Base-by-base conservation (phyloP, 202 grass and related monocot species). In the Cymbopogon flexuosus region DNA sequence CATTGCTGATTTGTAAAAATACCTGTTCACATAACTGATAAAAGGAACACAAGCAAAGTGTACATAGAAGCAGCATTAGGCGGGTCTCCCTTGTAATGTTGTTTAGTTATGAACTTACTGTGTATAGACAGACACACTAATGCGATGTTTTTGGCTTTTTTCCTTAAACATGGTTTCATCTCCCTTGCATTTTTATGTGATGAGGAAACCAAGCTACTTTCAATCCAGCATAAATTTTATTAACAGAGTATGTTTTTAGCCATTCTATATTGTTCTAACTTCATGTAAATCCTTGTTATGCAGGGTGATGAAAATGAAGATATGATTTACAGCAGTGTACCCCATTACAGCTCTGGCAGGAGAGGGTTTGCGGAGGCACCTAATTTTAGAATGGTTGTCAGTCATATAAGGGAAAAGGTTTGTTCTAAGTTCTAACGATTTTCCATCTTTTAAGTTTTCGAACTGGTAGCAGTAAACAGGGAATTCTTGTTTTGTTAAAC, bases 371-470 rank as follows among this genome's bases (percentile, higher is more conserved):
- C 73, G 51, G 69, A 61, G 33, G 79, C 62, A 18, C 76, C 81
- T 68, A 90, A 89, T 72, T 90, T 97, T 37, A 87, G 77, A 78
- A 83, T 36, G 67, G 58, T 81, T 16, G 62, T 93, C 15, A 86
- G 86, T 83, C 78, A 72, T 85, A 87, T 94, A 52, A 87, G 90
- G 72, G 92, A 94, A 75, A 90, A 97, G 94, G 94, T 97, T 84
- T 87, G 79, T 79, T 87, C 10, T n/a, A n/a, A n/a, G 79, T 79
- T 87, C 10, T 47, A 43, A 42, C n/a, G 14, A n/a, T 41, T 49
- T 47, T 33, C 31, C 27, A 42, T 70, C 13, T 60, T 31, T 62
- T 67, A 51, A 71, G 36, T 19, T 56, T 67, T 52, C 1, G 15
- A 83, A 19, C 3, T 56, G 5, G 46, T 36, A 64, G 70, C n/a